Evolutionary conservation across 257 asterid genomes (phyloP), one percentile per base, ranked within the genome.

Genomic region (Rauvolfia tetraphylla): DNA sequence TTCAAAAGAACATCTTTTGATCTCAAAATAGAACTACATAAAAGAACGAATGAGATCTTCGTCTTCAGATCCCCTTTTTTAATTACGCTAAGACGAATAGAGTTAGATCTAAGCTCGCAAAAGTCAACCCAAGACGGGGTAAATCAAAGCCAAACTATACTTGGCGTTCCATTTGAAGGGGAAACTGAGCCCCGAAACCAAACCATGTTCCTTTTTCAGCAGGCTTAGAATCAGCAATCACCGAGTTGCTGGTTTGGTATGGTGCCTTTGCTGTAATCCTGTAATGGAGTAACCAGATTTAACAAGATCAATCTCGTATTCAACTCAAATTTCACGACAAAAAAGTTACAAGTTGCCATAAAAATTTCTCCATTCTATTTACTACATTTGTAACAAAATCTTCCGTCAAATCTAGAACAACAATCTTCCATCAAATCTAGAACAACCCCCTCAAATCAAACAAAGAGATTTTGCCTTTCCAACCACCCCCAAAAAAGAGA

Each of bases 261-360:
- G 89, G 89, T 34, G 81, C 82, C 31, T 68, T 83, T 38, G 85
- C 79, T 49, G 81, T 72, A 51, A 85, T 71, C 76, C 88, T 82
- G 73, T 54, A 42, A 39, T 20, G 7, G n/a, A 49, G 63, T 36
- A 25, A 17, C n/a, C 5, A 69, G 15, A 57, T 31, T 27, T 5
- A 39, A 56, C 58, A 36, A 29, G 2, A 68, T n/a, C 65, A 59
- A 75, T 39, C 51, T n/a, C 66, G 48, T 29, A 9, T 57, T 23
- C 46, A 71, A 54, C 29, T 36, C 51, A 42, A 11, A 15, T 20
- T 66, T 46, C 15, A 65, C 1, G 0, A 34, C n/a, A 5, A 9
- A 34, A 3, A 49, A 49, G 18, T 13, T 49, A 22, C 54, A 48
- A 27, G 14, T 29, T 31, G 27, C 1, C 22, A 18, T 29, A 5